Conservation (phyloP, 169 alveolate genomes). For the Plasmodium reichenowi region DNA sequence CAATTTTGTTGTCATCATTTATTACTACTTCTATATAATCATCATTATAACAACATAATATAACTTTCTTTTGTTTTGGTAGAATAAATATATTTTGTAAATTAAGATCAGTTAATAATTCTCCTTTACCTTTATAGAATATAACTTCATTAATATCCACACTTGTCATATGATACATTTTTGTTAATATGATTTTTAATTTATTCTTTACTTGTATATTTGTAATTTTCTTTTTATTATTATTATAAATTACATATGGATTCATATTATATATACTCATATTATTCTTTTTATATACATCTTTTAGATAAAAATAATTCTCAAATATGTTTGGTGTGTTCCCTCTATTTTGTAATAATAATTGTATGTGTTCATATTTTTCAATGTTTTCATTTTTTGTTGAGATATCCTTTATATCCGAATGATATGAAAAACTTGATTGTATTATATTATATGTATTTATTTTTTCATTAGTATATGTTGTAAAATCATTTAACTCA, state of each 20-base stretch:
- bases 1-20: not conserved
- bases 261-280: no score
- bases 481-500: constrained; percentile 7
- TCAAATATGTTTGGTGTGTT: no score
- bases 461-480: not conserved
- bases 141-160: constrained; percentile 13
- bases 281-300: no score
- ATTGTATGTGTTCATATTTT: not conserved
- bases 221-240: not conserved
- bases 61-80: not conserved
- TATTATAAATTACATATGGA: no score
- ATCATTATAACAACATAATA: constrained; percentile 47
- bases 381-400: not conserved
- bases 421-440: constrained; percentile 25
- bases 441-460: constrained; percentile 24
- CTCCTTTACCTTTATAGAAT: constrained; percentile 18
- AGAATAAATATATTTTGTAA: constrained; percentile 21
- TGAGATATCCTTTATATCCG: not conserved
- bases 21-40: constrained; percentile 19
- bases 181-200: constrained; percentile 16
- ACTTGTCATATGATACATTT: constrained; percentile 5
- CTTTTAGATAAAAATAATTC: no score
- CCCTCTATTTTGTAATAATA: constrained; percentile 7
- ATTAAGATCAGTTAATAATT: constrained; percentile 16
- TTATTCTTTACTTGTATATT: constrained; percentile 5